phyloP scores from a whole-genome alignment of 805 yeast species.

The Yamadazyma tumulicola region DNA sequence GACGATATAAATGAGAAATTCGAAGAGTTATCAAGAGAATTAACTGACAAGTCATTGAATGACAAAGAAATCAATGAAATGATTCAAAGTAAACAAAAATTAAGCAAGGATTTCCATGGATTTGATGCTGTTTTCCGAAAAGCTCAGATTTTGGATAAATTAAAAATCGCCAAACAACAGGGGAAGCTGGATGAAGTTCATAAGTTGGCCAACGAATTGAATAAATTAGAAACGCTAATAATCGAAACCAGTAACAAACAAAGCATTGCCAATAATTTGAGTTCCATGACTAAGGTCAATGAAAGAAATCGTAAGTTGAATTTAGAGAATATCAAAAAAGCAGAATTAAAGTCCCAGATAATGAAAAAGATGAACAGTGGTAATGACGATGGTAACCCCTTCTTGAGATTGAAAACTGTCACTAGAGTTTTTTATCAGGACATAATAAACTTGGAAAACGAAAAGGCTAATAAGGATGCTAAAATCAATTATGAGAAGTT shows the following conservation, averaged over 20 bases:
- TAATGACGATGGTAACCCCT: constrained; percentile 67
- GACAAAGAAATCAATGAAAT: constrained; percentile 73
- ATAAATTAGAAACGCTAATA: constrained; percentile 45
- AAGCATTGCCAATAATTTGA: constrained; percentile 36
- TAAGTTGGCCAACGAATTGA: constrained; percentile 33
- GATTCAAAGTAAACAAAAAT: constrained; percentile 66
- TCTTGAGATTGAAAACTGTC: constrained; percentile 82
- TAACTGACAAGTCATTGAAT: constrained; percentile 65
- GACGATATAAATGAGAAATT: constrained; percentile 65
- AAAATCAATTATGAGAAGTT: constrained; percentile 40
- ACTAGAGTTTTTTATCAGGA: constrained; percentile 76
- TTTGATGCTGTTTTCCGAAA: constrained; percentile 72
- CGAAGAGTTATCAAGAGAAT: constrained; percentile 50
- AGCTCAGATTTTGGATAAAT: constrained; percentile 65
- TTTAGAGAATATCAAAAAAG: constrained; percentile 70
- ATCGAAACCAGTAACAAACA: constrained; percentile 34
- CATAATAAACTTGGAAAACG: constrained; percentile 53
- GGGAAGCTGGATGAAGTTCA: constrained; percentile 33
- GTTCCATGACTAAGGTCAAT: constrained; percentile 66
- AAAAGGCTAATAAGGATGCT: constrained; percentile 54
- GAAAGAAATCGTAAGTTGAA: constrained; percentile 83
- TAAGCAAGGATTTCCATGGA: constrained; percentile 40
- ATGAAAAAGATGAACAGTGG: constrained; percentile 36
- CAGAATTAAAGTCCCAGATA: constrained; percentile 65
- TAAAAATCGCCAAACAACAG: constrained; percentile 69